Evolutionary conservation across 768 basidiomycete genomes (phyloP).

Genomic region (Serendipita sp.): DNA sequence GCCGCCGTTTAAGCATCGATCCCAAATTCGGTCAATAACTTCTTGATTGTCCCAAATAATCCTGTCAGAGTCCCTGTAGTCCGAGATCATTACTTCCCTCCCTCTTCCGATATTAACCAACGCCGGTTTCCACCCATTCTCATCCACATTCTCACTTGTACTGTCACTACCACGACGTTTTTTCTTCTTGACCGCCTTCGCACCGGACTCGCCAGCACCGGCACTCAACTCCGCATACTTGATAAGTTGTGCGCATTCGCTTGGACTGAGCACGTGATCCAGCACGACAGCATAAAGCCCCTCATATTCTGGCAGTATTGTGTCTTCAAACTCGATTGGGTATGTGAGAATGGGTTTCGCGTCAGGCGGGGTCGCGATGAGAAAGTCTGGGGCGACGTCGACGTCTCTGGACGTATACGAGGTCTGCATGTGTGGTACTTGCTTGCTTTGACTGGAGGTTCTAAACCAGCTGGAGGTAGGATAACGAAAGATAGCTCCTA

Average conservation of each 20-base stretch:
- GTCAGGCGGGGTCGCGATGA: background rate
- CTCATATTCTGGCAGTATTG: background rate
- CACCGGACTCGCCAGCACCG: background rate
- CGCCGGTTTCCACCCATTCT: slow-evolving; percentile 4
- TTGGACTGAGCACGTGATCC: slow-evolving; percentile 8
- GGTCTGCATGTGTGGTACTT: background rate
- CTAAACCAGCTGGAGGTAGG: too few species aligned
- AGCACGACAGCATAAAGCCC: slow-evolving; percentile 6
- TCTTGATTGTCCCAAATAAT: slow-evolving; percentile 9
- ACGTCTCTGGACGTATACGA: background rate
- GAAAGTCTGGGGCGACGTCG: background rate
- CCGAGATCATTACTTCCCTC: background rate
- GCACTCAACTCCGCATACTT: slow-evolving; percentile 1
- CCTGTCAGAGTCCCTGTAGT: slow-evolving; percentile 6
- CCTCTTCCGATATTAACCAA: slow-evolving; percentile 7
- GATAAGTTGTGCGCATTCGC: slow-evolving; percentile 7
- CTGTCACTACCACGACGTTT: background rate
- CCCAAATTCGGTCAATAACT: slow-evolving; percentile 6
- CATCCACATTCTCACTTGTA: background rate
- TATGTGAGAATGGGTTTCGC: background rate
- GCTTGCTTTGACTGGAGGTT: too few species aligned
- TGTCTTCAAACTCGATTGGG: background rate
- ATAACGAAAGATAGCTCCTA: too few species aligned
- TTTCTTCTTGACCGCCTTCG: background rate
- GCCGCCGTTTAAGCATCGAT: background rate